Base-by-base conservation (phyloP, 192 early-diverging fungal genomes). In the Backusella tarrabulga region DNA sequence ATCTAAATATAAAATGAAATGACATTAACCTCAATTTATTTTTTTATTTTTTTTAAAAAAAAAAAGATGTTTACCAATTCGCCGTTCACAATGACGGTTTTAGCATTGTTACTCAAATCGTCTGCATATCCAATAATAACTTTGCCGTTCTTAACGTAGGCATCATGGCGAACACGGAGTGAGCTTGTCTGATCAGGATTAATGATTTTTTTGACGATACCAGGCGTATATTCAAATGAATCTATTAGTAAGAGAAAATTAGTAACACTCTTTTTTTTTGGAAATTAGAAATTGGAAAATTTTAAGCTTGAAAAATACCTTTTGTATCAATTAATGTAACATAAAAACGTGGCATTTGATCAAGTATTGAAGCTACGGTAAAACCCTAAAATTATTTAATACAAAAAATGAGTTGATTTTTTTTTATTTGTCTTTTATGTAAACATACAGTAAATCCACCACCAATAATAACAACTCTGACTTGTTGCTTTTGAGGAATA, bases 181-280 rank as follows among this genome's bases (percentile, higher is more conserved):
- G 82, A 83, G 7, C 41, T 71, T 34, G 72, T 52, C 5, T 77
- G 44, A 6, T 54, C 32, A 26, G 82, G 82, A 9, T 72, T 71
- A 1, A 83, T 76, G 38, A 83, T 44, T 36, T 77, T 73, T 44
- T 77, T 80, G 17, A 83, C 60, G 14, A 78, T 36, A 8, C 79
- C 76, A 29, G 82, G 82, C 11, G 82, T 83, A 34, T 83, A 83
- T 71, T 83, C 82, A 63, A 83, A 83, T 6, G 82, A 80, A 77
- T 77, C 82, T 83, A 79, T 52, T 26, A 29, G 12, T 14, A 63
- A 29, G 9, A 63, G 7, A 36, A 46, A 68, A 71, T 38, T 5
- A 76, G 6, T 35, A 73, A 40, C 9, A 44, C 6, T 6, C 7
- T 42, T 69, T 12, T 34, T 69, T 11, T 29, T 32, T 32, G 32